Conservation (phyloP, 805 yeast species). For the Hanseniaspora singularis region DNA sequence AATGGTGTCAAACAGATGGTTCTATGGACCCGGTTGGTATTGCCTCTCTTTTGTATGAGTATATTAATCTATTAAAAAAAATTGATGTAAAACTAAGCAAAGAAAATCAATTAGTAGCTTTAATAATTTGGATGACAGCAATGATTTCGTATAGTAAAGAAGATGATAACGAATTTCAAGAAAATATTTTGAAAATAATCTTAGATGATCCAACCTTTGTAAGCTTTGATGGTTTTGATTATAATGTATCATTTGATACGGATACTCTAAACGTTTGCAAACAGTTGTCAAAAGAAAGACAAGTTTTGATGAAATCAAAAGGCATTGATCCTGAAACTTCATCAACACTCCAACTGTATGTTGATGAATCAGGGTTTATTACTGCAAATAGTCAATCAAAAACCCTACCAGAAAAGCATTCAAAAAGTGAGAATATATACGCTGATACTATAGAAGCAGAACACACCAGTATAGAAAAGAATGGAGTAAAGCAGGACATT, state of each 20-base stretch:
- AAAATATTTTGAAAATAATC: slow-evolving; percentile 6
- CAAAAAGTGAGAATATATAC: no score
- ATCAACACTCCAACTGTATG: no score
- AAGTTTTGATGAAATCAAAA: background rate
- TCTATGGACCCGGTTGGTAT: background rate
- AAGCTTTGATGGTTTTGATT: slow-evolving; percentile 5
- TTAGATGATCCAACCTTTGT: slow-evolving; percentile 3
- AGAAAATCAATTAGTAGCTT: slow-evolving; percentile 4
- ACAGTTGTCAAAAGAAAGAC: background rate
- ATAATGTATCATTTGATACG: background rate
- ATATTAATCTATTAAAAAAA: background rate
- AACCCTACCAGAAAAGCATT: no score
- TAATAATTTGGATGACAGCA: slow-evolving; percentile 10
- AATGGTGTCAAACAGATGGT: slow-evolving; percentile 9
- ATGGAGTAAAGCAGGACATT: no score
- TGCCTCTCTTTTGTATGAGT: background rate
- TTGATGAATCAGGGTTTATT: no score
- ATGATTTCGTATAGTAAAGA: slow-evolving; percentile 8
- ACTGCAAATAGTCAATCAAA: no score
- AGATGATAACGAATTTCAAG: slow-evolving; percentile 5
- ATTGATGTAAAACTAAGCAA: background rate
- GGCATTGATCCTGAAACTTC: background rate
- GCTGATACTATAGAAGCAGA: no score
- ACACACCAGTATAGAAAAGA: no score
- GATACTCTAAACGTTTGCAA: background rate